phyloP scores from a whole-genome alignment of 2,329 filamentous ascomycete species.

The Cordyceps cicadae region DNA sequence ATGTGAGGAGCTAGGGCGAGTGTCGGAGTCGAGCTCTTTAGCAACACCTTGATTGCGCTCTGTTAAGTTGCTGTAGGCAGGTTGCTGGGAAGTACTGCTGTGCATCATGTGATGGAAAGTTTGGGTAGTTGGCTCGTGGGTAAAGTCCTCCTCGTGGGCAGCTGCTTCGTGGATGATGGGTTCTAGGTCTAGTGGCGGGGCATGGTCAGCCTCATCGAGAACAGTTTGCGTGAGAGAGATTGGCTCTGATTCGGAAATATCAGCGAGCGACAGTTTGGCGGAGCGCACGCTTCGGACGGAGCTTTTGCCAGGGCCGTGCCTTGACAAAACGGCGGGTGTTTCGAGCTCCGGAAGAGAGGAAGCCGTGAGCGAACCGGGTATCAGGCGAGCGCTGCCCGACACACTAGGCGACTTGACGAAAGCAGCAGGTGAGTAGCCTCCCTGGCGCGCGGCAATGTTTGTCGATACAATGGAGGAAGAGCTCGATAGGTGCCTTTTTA shows the following conservation, averaged over 20 bases:
- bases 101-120: constrained; percentile 26
- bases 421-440: constrained; percentile 61
- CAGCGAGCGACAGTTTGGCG: constrained; percentile 42
- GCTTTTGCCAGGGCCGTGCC: constrained; percentile 47
- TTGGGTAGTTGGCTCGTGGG: constrained; percentile 18
- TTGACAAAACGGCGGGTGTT: constrained; percentile 33
- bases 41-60: background rate
- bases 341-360: constrained; percentile 33
- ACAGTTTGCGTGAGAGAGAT: constrained; percentile 41
- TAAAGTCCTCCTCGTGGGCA: background rate
- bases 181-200: constrained; percentile 23
- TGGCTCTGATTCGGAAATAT: constrained; percentile 50
- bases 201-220: constrained; percentile 45
- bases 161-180: constrained; percentile 18
- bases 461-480: constrained; percentile 59
- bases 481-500: constrained; percentile 39
- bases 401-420: constrained; percentile 60
- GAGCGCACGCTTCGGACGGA: constrained; percentile 44
- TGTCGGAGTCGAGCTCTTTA: background rate
- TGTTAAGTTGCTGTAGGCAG: background rate
- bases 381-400: constrained; percentile 49
- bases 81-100: background rate
- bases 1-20: constrained; percentile 35
- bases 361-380: constrained; percentile 45
- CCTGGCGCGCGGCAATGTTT: constrained; percentile 57